phyloP scores from a whole-genome alignment of 2,329 filamentous ascomycete genomes.

The Fusarium ramigenum region DNA sequence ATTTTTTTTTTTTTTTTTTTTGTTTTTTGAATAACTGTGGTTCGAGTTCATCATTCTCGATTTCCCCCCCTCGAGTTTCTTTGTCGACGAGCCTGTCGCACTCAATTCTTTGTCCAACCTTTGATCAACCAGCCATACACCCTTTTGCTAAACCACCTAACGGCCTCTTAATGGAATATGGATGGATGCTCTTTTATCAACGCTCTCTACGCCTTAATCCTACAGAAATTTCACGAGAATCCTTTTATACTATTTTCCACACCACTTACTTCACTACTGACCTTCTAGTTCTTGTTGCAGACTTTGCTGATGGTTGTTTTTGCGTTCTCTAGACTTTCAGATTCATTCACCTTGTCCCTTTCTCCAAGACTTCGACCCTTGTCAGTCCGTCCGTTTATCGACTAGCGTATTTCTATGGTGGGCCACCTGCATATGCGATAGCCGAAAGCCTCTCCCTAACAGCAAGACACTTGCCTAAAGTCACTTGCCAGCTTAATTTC shows the following conservation, averaged over 20 bases:
- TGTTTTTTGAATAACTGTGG: constrained; percentile 34
- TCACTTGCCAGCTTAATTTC: constrained; percentile 30
- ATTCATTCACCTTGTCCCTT: constrained; percentile 29
- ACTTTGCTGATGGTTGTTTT: constrained; percentile 39
- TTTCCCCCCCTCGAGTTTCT: constrained; percentile 1
- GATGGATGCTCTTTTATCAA: constrained; percentile 24
- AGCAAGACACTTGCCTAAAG: constrained; percentile 24
- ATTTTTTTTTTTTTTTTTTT: no score
- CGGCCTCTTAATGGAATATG: constrained; percentile 4
- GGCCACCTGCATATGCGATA: constrained; percentile 36
- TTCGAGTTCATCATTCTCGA: constrained; percentile 8
- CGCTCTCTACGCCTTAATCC: constrained; percentile 8
- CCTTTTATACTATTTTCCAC: neutral
- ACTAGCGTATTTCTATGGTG: constrained; percentile 40
- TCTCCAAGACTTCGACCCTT: constrained; percentile 34
- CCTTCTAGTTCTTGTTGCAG: constrained; percentile 3
- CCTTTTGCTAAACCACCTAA: constrained; percentile 8
- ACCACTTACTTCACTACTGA: neutral
- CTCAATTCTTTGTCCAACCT: constrained; percentile 39
- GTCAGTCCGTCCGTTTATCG: constrained; percentile 27
- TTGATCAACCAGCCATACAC: constrained; percentile 17
- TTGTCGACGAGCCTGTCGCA: constrained; percentile 29
- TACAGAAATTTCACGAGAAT: neutral
- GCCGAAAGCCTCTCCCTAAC: constrained; percentile 35
- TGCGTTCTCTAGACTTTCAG: constrained; percentile 34